Percentiles rank a stretch among this genome's conserved stretches.
These are phyloP conservation scores for Acanthamoeba castellanii DNA, from an alignment of 208 protist species.

Conservation along the genomic window DNA sequence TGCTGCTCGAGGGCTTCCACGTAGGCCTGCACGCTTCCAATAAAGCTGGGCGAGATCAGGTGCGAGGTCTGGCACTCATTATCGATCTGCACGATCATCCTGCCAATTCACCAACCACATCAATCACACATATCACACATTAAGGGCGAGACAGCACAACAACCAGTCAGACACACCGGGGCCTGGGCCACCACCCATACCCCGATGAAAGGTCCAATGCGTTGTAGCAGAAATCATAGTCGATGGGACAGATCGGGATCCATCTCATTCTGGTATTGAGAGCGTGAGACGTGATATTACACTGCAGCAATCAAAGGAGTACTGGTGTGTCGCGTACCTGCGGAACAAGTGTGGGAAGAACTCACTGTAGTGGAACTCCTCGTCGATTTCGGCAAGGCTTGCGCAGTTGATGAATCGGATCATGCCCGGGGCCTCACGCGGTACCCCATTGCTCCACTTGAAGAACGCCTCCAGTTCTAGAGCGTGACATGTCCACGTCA, in stretches of 20 bases:
- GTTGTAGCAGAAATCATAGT: slow-evolving; percentile 10
- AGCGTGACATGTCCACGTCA: background rate
- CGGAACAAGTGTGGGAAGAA: background rate
- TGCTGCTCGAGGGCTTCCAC: background rate
- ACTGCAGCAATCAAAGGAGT: too few relatives aligned
- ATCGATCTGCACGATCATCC: background rate
- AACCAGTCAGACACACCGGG: too few relatives aligned
- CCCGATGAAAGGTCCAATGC: background rate
- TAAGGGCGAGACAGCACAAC: too few relatives aligned
- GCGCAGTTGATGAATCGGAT: background rate
- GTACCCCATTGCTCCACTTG: background rate
- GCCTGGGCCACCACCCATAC: background rate
- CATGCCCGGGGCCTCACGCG: background rate
- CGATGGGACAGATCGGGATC: background rate
- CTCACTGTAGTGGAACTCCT: background rate
- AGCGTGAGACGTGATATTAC: too few relatives aligned
- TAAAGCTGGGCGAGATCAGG: background rate
- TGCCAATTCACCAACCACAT: background rate
- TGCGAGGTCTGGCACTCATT: background rate
- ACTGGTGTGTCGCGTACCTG: background rate
- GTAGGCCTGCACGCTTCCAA: background rate
- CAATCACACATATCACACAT: too few relatives aligned
- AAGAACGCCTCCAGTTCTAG: background rate
- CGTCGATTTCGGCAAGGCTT: background rate
- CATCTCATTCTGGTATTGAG: background rate